Percentiles rank a stretch among this genome's conserved stretches.
Conservation (phyloP, 805 yeast species). For the Candida insectalens region DNA sequence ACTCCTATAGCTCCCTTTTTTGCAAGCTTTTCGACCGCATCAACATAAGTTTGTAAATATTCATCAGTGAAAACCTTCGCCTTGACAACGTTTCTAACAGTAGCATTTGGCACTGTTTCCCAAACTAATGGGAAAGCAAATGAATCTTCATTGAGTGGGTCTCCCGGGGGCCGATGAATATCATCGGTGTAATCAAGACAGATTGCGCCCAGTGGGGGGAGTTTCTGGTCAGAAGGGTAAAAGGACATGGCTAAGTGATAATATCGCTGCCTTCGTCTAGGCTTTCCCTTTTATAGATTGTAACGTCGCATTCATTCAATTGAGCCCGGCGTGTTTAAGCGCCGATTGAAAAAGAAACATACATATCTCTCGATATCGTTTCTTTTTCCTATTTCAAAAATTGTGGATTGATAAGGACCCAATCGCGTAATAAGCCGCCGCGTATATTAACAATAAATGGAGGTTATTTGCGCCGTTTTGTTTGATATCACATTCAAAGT, state of each 20-base stretch:
- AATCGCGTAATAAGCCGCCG: too few relatives aligned
- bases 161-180: conserved; percentile 26
- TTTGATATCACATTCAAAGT: too few relatives aligned
- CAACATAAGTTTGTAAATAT: conserved; percentile 18
- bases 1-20: conserved; percentile 25
- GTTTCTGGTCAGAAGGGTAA: conserved; percentile 11
- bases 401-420: too few relatives aligned
- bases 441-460: too few relatives aligned
- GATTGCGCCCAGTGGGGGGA: conserved; percentile 21
- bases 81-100: conserved; percentile 19
- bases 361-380: too few relatives aligned
- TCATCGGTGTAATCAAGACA: conserved; percentile 23
- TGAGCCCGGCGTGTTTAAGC: too few relatives aligned
- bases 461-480: too few relatives aligned
- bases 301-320: too few relatives aligned
- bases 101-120: conserved; percentile 16
- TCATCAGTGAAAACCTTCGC: conserved; percentile 15
- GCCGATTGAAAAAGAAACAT: too few relatives aligned
- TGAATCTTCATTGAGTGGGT: conserved; percentile 17
- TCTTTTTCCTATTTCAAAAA: too few relatives aligned
- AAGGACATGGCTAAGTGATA: conserved; percentile 16
- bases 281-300: too few relatives aligned
- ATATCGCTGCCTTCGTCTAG: too few relatives aligned
- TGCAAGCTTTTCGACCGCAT: conserved; percentile 18
- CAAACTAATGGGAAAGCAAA: conserved; percentile 19